phyloP scores from a whole-genome alignment of 2,329 filamentous ascomycete species.

The Fusarium neocosmosporiellum region DNA sequence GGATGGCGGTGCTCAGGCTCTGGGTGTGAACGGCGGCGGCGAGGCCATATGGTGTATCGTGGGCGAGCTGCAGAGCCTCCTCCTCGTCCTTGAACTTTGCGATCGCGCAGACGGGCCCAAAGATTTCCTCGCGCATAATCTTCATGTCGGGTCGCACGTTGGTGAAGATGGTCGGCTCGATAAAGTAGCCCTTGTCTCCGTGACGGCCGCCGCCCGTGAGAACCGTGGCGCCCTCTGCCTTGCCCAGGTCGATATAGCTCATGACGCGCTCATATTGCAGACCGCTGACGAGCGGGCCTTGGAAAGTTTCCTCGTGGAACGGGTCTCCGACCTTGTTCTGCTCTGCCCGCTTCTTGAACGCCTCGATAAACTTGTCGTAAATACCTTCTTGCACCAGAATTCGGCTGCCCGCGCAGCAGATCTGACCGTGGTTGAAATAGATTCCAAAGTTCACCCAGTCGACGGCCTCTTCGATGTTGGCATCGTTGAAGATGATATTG shows the following conservation, averaged over 20 bases:
- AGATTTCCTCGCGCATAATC: constrained; percentile 93
- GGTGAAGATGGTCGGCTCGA: constrained; percentile 90
- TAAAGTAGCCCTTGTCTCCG: constrained; percentile 86
- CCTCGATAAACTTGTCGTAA: constrained; percentile 86
- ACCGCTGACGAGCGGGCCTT: constrained; percentile 87
- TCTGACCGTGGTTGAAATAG: constrained; percentile 74
- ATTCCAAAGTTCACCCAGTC: constrained; percentile 81
- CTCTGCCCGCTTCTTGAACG: constrained; percentile 81
- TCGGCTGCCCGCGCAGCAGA: constrained; percentile 81
- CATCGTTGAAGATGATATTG: constrained; percentile 83
- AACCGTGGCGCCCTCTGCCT: constrained; percentile 69
- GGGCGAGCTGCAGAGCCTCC: constrained; percentile 79
- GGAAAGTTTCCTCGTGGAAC: constrained; percentile 83
- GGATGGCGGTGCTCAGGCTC: constrained; percentile 84
- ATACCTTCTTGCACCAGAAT: constrained; percentile 88
- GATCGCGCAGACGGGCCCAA: constrained; percentile 86
- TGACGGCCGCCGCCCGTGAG: constrained; percentile 66
- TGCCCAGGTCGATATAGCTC: constrained; percentile 78
- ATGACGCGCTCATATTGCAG: constrained; percentile 91
- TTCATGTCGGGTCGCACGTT: constrained; percentile 86
- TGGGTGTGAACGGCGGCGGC: constrained; percentile 86
- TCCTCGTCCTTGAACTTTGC: constrained; percentile 87
- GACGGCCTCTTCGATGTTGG: constrained; percentile 80
- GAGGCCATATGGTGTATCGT: constrained; percentile 83
- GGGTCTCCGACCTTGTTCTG: constrained; percentile 86